Base-by-base conservation (phyloP, 108 stramenopile genomes). In the Cyclotella baltica region DNA sequence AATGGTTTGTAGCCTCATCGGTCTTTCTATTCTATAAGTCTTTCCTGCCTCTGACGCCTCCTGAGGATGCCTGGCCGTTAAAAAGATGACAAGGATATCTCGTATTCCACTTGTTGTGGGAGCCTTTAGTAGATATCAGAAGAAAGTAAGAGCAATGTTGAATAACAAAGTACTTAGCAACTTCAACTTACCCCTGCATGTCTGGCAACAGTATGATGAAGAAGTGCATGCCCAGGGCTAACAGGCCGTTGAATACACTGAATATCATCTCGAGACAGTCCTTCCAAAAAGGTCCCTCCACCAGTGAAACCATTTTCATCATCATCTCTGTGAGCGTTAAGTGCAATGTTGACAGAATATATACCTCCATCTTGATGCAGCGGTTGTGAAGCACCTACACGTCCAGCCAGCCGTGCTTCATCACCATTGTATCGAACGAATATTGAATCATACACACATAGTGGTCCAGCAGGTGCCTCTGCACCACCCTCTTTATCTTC, bases 401-500 rank as follows among this genome's bases (percentile, higher is more conserved):
- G 73, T 5, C 67, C 72, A 38, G 63, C 53, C 3, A 36, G 34
- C 71, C 33, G 71, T 33, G 90, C 87, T 68, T 81, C 67, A 31
- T 85, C 85, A 27, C 88, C 88, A 75, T 92, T 87, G 76, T 92
- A 92, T 34, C 89, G 84, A 48, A 92, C 89, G 55, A 89, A 80
- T 16, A 92, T 78, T 9, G 91, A 82, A 58, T 92, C 91, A 72
- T 92, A 89, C 11, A 88, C 87, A 66, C 81, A 83, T 20, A 90
- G 51, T 2, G 73, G 33, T 11, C 80, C 80, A 43, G 52, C 43
- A 47, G 75, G 55, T 13, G 38, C 38, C 23, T 69, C 81, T 29
- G 48, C 48, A 3, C 61, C 63, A 20, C 50, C 65, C 30, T 22
- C 16, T 52, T 57, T 52, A 29, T 61, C 29, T 43, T 84, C 75